Percentiles rank a stretch among this genome's conserved stretches.
Evolutionary conservation across 495 filamentous ascomycete species (phyloP).

Genomic region (Daldinia grandis): DNA sequence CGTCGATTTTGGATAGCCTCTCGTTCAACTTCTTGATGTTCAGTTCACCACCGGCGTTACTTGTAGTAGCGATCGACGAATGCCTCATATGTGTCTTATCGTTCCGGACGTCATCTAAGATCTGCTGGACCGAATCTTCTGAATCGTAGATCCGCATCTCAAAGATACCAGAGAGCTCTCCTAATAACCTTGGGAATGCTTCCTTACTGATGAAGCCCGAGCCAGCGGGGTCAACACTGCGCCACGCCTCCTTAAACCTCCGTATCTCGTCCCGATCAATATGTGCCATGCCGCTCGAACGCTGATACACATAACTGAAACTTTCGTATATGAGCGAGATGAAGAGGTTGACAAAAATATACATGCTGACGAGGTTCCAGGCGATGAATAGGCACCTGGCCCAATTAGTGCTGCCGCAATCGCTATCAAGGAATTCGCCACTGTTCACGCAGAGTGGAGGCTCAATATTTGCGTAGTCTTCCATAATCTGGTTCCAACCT

Average conservation of each 20-base stretch:
- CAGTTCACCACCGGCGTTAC: constrained; percentile 68
- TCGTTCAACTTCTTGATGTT: constrained; percentile 78
- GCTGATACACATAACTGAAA: constrained; percentile 99
- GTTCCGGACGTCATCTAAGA: constrained; percentile 81
- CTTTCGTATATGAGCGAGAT: constrained; percentile 99
- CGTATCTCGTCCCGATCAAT: constrained; percentile 92
- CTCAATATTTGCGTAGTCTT: constrained; percentile 84
- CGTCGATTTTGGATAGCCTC: constrained; percentile 78
- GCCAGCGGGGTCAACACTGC: constrained; percentile 89
- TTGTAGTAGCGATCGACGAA: constrained; percentile 59
- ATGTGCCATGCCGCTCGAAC: constrained; percentile 83
- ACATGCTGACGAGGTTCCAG: constrained; percentile 99
- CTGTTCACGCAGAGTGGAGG: constrained; percentile 78
- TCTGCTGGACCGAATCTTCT: constrained; percentile 82
- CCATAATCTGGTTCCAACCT: constrained; percentile 97
- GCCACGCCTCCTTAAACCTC: constrained; percentile 98
- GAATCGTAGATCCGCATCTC: constrained; percentile 97
- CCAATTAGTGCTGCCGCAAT: constrained; percentile 91
- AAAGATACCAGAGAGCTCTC: constrained; percentile 92
- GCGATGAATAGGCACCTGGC: constrained; percentile 87
- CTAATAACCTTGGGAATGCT: constrained; percentile 86
- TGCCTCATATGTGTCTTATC: constrained; percentile 62
- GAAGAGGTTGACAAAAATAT: constrained; percentile 98
- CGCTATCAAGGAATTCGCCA: constrained; percentile 77
- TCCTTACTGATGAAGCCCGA: constrained; percentile 93